Evolutionary conservation across 805 yeast species (phyloP).

Genomic region (Debaryomyces prosopidis): DNA sequence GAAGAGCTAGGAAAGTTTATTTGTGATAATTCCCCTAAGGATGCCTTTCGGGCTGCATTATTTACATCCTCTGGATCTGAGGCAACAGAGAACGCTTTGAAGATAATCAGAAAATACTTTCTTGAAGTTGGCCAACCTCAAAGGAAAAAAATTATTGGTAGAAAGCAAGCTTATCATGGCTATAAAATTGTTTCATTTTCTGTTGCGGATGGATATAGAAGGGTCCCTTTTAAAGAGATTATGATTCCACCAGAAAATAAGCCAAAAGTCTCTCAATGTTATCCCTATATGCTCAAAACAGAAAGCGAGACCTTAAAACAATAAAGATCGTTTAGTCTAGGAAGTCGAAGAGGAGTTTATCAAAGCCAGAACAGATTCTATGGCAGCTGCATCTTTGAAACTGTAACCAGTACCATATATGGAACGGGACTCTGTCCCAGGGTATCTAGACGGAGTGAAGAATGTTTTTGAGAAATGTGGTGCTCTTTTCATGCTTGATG

Average conservation of each 20-base stretch:
- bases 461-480: no score
- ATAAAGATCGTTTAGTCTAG: conserved; percentile 21
- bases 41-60: conserved; percentile 44
- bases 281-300: conserved; percentile 29
- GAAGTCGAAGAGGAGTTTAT: conserved; percentile 22
- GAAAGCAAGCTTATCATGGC: conserved; percentile 29
- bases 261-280: conserved; percentile 21
- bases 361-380: conserved; percentile 26
- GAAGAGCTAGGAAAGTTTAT: conserved; percentile 26
- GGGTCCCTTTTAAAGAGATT: conserved; percentile 20
- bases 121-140: conserved; percentile 22
- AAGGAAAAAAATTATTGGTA: conserved; percentile 21
- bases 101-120: conserved; percentile 26
- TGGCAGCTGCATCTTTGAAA: conserved; percentile 27
- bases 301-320: conserved; percentile 21
- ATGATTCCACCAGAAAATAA: conserved; percentile 14
- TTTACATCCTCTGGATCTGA: conserved; percentile 35
- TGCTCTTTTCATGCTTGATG: conserved; percentile 31
- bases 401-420: conserved; percentile 29
- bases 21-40: conserved; percentile 38
- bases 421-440: no score
- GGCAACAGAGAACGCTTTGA: conserved; percentile 28
- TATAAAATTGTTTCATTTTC: conserved; percentile 26
- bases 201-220: conserved; percentile 17
- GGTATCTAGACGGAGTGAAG: no score